phyloP scores from a whole-genome alignment of 73 alveolate genomes.

The Effrenium voratum region DNA sequence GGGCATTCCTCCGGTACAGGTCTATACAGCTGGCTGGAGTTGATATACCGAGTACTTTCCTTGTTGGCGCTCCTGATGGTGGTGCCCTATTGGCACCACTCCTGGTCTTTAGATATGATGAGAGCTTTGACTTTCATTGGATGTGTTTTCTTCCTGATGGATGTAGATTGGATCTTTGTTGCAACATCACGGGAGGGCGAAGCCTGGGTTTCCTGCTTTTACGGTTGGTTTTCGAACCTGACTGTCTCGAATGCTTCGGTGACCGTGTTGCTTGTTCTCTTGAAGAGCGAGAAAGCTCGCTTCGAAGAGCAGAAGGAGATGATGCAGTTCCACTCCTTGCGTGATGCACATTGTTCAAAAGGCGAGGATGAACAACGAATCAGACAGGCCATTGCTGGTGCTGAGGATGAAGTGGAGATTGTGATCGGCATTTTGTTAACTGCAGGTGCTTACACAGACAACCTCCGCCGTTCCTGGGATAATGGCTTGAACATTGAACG shows the following conservation, averaged over 20 bases:
- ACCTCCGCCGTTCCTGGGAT: slow-evolving; percentile 14
- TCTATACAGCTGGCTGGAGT: slow-evolving; percentile 39
- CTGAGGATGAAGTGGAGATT: slow-evolving; percentile 56
- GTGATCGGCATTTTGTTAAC: slow-evolving; percentile 22
- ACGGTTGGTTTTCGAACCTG: slow-evolving; percentile 41
- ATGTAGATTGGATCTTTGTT: background rate
- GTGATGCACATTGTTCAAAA: slow-evolving; percentile 8
- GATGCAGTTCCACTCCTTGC: slow-evolving; percentile 52
- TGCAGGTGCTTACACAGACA: slow-evolving; percentile 54
- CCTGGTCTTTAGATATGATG: slow-evolving; percentile 37
- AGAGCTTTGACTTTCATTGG: background rate
- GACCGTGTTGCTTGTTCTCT: slow-evolving; percentile 24
- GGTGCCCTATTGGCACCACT: slow-evolving; percentile 17
- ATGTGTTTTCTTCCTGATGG: background rate
- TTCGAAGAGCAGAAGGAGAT: slow-evolving; percentile 38
- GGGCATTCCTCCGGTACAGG: background rate
- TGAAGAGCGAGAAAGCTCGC: slow-evolving; percentile 13
- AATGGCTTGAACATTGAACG: slow-evolving; percentile 35
- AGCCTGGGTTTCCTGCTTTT: background rate
- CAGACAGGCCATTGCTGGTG: background rate
- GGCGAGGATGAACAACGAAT: slow-evolving; percentile 18
- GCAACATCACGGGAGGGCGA: background rate
- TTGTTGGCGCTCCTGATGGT: slow-evolving; percentile 12
- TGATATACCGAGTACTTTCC: slow-evolving; percentile 18
- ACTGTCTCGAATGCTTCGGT: background rate